Conservation (phyloP, 345 rosid genomes). For the Erodium maritimum region DNA sequence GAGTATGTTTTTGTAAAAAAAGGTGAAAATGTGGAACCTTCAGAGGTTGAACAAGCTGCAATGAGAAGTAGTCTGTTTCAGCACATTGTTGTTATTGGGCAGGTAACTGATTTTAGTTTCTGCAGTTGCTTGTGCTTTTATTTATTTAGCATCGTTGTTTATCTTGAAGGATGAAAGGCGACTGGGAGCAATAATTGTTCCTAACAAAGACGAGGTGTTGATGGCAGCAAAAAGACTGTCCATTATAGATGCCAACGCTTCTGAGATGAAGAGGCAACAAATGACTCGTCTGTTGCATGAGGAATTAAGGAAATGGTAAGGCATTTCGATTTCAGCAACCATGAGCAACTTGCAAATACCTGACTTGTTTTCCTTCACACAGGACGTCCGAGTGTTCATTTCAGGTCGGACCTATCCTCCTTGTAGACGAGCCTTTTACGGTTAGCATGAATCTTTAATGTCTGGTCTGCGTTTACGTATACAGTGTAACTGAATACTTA, state of each 20-base stretch:
- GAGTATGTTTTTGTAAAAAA: too few species aligned
- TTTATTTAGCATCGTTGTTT: background rate
- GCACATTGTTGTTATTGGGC: constrained; percentile 82
- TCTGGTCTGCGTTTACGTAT: background rate
- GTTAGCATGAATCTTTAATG: too few species aligned
- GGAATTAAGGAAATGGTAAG: constrained; percentile 68
- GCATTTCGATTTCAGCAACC: too few species aligned
- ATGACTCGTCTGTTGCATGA: constrained; percentile 32
- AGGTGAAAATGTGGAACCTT: constrained; percentile 96
- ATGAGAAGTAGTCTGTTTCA: constrained; percentile 65
- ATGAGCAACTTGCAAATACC: too few species aligned
- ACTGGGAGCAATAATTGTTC: constrained; percentile 70
- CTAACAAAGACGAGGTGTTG: constrained; percentile 70
- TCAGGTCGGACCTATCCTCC: constrained; percentile 65
- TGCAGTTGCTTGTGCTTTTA: background rate
- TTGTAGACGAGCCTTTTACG: constrained; percentile 65
- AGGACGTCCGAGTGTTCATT: constrained; percentile 67
- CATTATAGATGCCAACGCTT: constrained; percentile 31
- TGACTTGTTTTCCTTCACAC: constrained; percentile 3
- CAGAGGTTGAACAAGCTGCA: constrained; percentile 86
- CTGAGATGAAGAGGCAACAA: constrained; percentile 48
- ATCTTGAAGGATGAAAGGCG: constrained; percentile 68
- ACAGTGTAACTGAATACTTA: constrained; percentile 4
- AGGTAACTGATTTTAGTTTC: constrained; percentile 26
- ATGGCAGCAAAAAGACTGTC: constrained; percentile 38